Conservation (phyloP, 306 rosid species). For the Mucuna pruriens region DNA sequence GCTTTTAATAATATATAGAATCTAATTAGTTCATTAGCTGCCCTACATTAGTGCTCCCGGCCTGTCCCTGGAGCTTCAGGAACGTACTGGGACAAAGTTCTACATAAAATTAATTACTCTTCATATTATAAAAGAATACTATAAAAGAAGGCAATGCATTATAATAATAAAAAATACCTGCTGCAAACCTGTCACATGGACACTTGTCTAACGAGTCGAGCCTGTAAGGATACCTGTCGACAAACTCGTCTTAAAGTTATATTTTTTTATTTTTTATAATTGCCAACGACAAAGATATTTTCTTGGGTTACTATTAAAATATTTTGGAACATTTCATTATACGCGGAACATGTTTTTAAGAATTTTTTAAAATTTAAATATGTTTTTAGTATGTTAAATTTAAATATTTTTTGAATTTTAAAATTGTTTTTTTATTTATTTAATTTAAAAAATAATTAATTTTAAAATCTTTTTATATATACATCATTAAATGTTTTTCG, state of each 20-base stretch:
- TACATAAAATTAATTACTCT: not conserved
- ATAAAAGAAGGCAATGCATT: not conserved
- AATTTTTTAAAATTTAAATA: too few relatives aligned
- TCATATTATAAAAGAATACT: too few relatives aligned
- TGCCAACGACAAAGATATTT: conserved; percentile 20
- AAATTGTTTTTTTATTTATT: too few relatives aligned
- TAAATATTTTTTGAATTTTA: too few relatives aligned
- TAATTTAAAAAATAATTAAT: too few relatives aligned
- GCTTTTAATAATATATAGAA: not conserved
- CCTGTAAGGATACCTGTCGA: not conserved
- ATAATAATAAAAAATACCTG: not conserved
- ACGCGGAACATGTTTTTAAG: not conserved
- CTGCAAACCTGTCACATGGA: not conserved
- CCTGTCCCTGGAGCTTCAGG: not conserved
- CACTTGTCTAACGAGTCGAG: not conserved
- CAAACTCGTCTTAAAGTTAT: not conserved
- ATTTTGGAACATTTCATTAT: too few relatives aligned
- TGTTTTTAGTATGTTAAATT: too few relatives aligned
- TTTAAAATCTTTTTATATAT: too few relatives aligned
- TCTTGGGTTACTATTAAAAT: not conserved
- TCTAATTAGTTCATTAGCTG: not conserved
- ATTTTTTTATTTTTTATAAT: not conserved
- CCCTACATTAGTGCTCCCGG: not conserved
- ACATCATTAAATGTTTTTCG: too few relatives aligned
- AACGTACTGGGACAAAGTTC: not conserved